phyloP scores from a whole-genome alignment of 495 filamentous ascomycete species.

The Astrocystis sublimbata region DNA sequence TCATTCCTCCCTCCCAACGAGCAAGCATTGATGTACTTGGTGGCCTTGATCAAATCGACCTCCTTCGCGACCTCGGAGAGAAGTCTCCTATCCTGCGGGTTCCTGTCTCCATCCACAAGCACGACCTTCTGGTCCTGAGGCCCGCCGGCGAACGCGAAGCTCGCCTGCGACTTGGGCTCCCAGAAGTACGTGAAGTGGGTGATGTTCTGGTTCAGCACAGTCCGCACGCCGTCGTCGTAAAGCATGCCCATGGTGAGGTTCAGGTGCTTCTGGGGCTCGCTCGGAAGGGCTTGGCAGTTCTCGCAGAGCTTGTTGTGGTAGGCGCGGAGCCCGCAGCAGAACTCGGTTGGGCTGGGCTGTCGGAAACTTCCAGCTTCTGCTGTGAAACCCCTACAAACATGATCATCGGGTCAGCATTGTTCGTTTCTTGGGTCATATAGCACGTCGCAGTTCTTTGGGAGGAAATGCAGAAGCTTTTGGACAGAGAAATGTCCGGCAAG shows the following conservation, averaged over 20 bases:
- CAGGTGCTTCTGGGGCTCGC: background rate
- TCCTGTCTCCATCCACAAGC: background rate
- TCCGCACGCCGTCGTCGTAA: background rate
- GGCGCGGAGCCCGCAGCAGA: background rate
- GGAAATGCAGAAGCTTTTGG: too few relatives aligned
- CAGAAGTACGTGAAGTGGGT: background rate
- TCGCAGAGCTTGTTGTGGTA: background rate
- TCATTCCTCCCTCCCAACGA: accelerated
- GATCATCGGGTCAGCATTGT: too few relatives aligned
- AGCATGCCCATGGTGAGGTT: background rate
- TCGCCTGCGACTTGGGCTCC: background rate
- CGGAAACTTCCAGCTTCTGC: background rate
- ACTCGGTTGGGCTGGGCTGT: background rate
- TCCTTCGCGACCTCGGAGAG: background rate
- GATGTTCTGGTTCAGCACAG: background rate
- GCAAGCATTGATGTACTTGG: background rate
- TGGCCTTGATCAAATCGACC: background rate
- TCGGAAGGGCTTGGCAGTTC: background rate
- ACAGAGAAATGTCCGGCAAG: too few relatives aligned
- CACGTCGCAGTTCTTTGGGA: too few relatives aligned
- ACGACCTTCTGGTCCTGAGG: background rate
- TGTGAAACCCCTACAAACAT: background rate
- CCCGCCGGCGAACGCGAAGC: background rate
- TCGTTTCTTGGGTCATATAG: too few relatives aligned
- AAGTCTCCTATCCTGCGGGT: background rate